These are phyloP conservation scores for Entomortierella chlamydospora DNA, from an alignment of 192 early-diverging fungal genomes.

Conservation along the genomic window DNA sequence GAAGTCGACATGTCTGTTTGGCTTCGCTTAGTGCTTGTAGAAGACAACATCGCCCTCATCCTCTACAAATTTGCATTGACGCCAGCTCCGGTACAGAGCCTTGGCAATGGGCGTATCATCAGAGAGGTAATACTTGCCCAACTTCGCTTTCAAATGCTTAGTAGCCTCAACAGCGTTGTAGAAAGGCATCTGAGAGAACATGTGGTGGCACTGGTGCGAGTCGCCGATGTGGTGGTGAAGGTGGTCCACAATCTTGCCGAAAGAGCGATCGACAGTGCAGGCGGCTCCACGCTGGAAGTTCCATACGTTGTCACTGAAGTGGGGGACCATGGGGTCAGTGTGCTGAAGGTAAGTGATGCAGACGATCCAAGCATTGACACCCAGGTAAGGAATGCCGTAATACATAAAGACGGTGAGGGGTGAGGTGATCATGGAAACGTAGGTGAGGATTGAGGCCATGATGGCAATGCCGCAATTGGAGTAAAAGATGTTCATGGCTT, in stretches of 20 bases:
- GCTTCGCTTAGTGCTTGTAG: slow-evolving; percentile 60
- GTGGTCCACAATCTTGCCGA: slow-evolving; percentile 84
- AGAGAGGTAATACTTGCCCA: slow-evolving; percentile 84
- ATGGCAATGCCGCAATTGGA: slow-evolving; percentile 82
- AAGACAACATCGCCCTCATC: slow-evolving; percentile 16
- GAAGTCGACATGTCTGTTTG: too few relatives aligned
- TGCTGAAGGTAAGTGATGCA: slow-evolving; percentile 96
- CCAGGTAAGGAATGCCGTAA: slow-evolving; percentile 91
- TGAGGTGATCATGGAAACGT: slow-evolving; percentile 63
- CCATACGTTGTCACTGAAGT: slow-evolving; percentile 86
- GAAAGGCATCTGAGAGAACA: slow-evolving; percentile 97
- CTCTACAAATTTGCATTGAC: slow-evolving; percentile 89
- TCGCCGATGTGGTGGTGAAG: slow-evolving; percentile 86
- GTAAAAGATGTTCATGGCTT: slow-evolving; percentile 74
- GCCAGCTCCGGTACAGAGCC: slow-evolving; percentile 75
- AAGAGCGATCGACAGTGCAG: slow-evolving; percentile 89
- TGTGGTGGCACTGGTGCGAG: slow-evolving; percentile 94
- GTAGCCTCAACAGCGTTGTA: slow-evolving; percentile 95
- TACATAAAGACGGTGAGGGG: slow-evolving; percentile 76
- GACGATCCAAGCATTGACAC: slow-evolving; percentile 95
- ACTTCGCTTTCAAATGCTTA: slow-evolving; percentile 76
- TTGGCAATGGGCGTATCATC: slow-evolving; percentile 78
- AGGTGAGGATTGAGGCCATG: slow-evolving; percentile 64
- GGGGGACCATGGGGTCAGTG: slow-evolving; percentile 86
- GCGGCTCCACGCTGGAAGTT: slow-evolving; percentile 94